Evolutionary conservation across 2,329 filamentous ascomycete genomes (phyloP).

Genomic region (Apiospora hydei): DNA sequence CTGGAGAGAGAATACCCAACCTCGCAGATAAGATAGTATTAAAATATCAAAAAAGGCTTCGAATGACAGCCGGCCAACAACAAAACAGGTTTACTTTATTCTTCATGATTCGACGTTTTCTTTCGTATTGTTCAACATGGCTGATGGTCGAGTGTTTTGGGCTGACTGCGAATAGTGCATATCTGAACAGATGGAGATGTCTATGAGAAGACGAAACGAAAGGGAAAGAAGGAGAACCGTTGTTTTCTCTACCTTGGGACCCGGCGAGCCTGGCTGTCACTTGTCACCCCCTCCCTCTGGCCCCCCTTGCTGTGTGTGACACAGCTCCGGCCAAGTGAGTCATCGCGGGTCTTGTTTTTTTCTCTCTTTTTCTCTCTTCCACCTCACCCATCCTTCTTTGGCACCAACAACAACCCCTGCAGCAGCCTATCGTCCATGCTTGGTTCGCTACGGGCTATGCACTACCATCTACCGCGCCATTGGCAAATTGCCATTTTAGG

Average conservation of each 20-base stretch:
- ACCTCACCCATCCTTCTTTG: not conserved
- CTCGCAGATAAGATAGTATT: conserved; percentile 45
- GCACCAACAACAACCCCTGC: conserved; percentile 19
- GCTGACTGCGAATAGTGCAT: not conserved
- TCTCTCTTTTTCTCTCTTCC: too few relatives aligned
- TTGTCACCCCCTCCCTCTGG: not conserved
- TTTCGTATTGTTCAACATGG: not conserved
- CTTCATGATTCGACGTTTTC: conserved; percentile 1
- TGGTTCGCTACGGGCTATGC: conserved; percentile 7
- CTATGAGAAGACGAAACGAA: not conserved
- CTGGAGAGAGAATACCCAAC: conserved; percentile 38
- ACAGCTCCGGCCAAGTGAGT: conserved; percentile 23
- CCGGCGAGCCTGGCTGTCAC: not conserved
- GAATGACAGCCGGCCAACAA: conserved; percentile 26
- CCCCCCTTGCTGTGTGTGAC: not conserved
- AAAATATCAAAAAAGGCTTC: conserved; percentile 38
- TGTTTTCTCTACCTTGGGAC: not conserved
- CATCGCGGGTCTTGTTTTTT: conserved; percentile 14
- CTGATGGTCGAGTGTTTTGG: not conserved
- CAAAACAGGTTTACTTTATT: conserved; percentile 2
- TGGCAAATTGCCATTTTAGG: conserved; percentile 10
- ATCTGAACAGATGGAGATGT: not conserved
- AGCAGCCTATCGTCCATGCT: conserved; percentile 17
- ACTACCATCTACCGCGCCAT: conserved; percentile 3
- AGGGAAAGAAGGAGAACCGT: not conserved